Percentiles rank a stretch among this genome's conserved stretches.
Conservation (phyloP, 78 protist genomes). For the Isochrysis galbana region DNA sequence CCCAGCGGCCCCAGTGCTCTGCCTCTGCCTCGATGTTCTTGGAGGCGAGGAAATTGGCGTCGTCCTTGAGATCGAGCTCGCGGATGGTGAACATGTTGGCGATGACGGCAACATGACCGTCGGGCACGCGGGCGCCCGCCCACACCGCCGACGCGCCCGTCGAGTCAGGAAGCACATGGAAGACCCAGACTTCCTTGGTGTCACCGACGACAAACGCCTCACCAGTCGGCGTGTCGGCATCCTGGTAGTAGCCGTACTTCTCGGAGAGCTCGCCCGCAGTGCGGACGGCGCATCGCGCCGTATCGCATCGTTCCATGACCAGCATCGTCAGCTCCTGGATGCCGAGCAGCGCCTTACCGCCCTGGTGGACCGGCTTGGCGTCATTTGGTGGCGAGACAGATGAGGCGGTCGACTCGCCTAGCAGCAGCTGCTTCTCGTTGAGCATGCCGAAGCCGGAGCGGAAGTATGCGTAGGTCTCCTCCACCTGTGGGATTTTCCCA, state of each 20-base stretch:
- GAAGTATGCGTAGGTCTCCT: slow-evolving; percentile 24
- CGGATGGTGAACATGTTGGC: slow-evolving; percentile 58
- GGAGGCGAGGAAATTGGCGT: slow-evolving; percentile 24
- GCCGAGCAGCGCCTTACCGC: slow-evolving; percentile 33
- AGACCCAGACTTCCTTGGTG: slow-evolving; percentile 44
- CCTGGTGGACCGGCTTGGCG: neutral
- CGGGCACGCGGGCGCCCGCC: slow-evolving; percentile 69
- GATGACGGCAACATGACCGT: slow-evolving; percentile 34
- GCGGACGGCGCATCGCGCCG: slow-evolving; percentile 43
- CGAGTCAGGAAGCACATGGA: slow-evolving; percentile 55
- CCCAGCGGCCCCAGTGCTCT: slow-evolving; percentile 43
- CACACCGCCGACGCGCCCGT: slow-evolving; percentile 52
- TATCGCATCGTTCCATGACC: slow-evolving; percentile 48
- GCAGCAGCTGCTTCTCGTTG: slow-evolving; percentile 53
- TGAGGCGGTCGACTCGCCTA: slow-evolving; percentile 51
- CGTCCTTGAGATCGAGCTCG: neutral
- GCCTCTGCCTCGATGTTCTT: slow-evolving; percentile 20
- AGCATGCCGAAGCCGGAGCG: slow-evolving; percentile 21
- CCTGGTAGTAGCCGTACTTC: slow-evolving; percentile 53
- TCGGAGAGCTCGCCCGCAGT: slow-evolving; percentile 54
- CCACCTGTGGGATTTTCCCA: slow-evolving; percentile 21
- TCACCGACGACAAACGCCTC: slow-evolving; percentile 55
- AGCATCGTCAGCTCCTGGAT: slow-evolving; percentile 39
- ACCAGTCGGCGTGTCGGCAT: slow-evolving; percentile 22
- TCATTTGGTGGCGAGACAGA: neutral